phyloP scores from a whole-genome alignment of 1,284 basidiomycete genomes.

The Marasmius sp. region DNA sequence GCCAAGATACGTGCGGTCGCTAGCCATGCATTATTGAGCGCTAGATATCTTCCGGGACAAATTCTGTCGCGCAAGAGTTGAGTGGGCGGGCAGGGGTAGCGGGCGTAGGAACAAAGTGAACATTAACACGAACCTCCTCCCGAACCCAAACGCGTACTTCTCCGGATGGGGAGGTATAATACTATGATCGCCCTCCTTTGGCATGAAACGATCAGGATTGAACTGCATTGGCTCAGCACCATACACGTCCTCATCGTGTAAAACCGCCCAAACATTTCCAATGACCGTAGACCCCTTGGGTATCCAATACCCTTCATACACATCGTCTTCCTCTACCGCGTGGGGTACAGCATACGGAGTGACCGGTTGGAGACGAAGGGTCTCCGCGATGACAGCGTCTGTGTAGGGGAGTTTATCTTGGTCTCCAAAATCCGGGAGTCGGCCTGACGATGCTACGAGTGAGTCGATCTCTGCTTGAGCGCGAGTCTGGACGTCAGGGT shows the following conservation, averaged over 20 bases:
- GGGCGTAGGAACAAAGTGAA: too few relatives aligned
- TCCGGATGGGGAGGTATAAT: neutral
- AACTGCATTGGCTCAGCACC: slow-evolving; percentile 15
- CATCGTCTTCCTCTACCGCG: neutral
- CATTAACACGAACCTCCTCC: slow-evolving; percentile 49
- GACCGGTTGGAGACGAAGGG: neutral
- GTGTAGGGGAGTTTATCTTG: neutral
- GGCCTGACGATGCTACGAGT: neutral
- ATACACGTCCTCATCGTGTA: slow-evolving; percentile 44
- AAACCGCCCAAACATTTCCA: slow-evolving; percentile 5
- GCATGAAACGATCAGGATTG: slow-evolving; percentile 40
- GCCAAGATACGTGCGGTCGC: too few relatives aligned
- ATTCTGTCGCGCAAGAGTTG: too few relatives aligned
- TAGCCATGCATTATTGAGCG: too few relatives aligned
- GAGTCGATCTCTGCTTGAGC: neutral
- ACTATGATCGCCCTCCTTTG: slow-evolving; percentile 25
- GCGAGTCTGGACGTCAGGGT: neutral
- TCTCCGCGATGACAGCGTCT: neutral
- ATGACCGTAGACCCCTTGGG: neutral
- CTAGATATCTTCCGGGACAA: too few relatives aligned
- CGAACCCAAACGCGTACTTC: slow-evolving; percentile 46
- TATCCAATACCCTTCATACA: neutral
- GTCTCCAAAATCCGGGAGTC: neutral
- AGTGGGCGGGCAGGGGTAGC: too few relatives aligned
- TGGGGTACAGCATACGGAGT: neutral